These are phyloP conservation scores for Artemisia annua DNA, from an alignment of 129 eudicot species.

Conservation along the genomic window DNA sequence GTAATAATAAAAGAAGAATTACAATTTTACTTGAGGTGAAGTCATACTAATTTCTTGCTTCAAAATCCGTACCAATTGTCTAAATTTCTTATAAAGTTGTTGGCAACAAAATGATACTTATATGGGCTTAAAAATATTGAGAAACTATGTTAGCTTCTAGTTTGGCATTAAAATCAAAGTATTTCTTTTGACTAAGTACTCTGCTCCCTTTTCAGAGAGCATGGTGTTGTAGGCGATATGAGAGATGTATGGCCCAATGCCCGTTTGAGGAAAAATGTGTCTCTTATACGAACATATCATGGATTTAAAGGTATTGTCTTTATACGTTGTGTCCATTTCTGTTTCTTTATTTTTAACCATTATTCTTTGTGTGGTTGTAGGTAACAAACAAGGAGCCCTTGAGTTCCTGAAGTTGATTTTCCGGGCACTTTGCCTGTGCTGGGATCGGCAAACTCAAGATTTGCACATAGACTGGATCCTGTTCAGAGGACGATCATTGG, in stretches of 20 bases:
- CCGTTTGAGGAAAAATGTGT: conserved; percentile 84
- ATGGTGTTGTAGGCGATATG: conserved; percentile 97
- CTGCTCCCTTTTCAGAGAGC: conserved; percentile 57
- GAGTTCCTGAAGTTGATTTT: conserved; percentile 85
- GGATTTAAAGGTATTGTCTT: conserved; percentile 79
- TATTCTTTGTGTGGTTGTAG: conserved; percentile 30
- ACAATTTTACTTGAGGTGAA: not conserved
- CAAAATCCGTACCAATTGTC: not conserved
- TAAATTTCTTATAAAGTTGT: not conserved
- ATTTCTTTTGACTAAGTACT: conserved; percentile 10
- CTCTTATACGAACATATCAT: conserved; percentile 86
- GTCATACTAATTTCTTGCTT: not conserved
- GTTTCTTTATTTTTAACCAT: not conserved
- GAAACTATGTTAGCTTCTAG: not conserved
- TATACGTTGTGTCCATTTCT: not conserved
- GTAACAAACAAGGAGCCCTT: conserved; percentile 85
- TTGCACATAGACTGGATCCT: conserved; percentile 89
- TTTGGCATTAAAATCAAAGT: conserved; percentile 10
- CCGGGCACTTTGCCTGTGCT: conserved; percentile 93
- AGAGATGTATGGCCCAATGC: conserved; percentile 99
- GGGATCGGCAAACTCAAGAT: conserved; percentile 99
- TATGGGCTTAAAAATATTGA: not conserved
- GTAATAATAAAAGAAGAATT: conserved; percentile 32
- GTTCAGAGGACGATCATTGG: conserved; percentile 75
- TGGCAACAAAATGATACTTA: conserved; percentile 12